Evolutionary conservation across 805 yeast genomes (phyloP).

Genomic region (Saturnispora sekii): DNA sequence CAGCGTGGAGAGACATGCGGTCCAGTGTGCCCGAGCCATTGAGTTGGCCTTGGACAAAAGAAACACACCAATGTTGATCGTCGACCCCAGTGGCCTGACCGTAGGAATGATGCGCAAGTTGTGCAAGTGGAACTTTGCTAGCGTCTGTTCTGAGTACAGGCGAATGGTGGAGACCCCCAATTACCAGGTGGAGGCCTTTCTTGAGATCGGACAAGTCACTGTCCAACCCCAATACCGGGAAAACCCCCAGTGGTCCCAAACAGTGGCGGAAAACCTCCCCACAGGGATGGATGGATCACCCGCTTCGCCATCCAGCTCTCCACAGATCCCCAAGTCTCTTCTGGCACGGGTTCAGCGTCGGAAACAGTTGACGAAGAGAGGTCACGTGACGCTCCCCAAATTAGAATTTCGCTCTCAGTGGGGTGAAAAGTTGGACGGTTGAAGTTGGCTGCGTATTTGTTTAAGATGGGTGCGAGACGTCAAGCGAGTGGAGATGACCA

Average conservation of each 20-base stretch:
- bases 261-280: constrained; percentile 19
- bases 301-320: constrained; percentile 29
- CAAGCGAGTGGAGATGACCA: constrained; percentile 1
- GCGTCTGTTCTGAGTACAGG: constrained; percentile 78
- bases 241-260: constrained; percentile 41
- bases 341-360: neutral
- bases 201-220: constrained; percentile 41
- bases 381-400: constrained; percentile 5
- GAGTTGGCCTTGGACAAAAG: constrained; percentile 52
- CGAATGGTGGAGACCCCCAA: constrained; percentile 61
- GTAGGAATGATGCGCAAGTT: constrained; percentile 74
- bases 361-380: neutral
- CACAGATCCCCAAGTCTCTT: constrained; percentile 48
- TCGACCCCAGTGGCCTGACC: constrained; percentile 73
- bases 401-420: neutral
- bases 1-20: constrained; percentile 29
- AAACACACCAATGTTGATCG: constrained; percentile 59
- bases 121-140: constrained; percentile 82
- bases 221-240: constrained; percentile 21
- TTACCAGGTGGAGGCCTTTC: constrained; percentile 71
- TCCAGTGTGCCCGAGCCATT: constrained; percentile 55
- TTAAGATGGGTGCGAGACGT: neutral
- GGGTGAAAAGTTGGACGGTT: neutral
- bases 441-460: neutral
- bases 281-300: neutral